Percentiles rank a stretch among this genome's conserved stretches.
Evolutionary conservation across 2,329 filamentous ascomycete genomes (phyloP).

Genomic region (Penicillium sp.): DNA sequence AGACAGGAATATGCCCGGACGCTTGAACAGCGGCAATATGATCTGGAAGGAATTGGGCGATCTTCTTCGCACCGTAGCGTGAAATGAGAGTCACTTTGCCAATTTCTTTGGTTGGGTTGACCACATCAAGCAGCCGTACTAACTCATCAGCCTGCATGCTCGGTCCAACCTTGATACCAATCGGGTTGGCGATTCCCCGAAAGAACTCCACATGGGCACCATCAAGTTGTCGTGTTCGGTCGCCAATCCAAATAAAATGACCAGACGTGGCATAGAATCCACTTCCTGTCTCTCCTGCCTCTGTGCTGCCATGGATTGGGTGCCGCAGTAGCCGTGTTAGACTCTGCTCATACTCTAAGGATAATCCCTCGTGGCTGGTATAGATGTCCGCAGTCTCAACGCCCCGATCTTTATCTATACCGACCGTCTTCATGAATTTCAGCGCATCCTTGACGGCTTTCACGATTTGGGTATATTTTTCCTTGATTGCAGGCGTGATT

Average conservation of each 20-base stretch:
- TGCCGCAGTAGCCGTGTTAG: constrained; percentile 74
- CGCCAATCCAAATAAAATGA: constrained; percentile 98
- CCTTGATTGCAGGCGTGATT: constrained; percentile 77
- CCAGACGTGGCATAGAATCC: constrained; percentile 93
- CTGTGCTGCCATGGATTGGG: constrained; percentile 44
- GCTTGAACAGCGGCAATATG: constrained; percentile 89
- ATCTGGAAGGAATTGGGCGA: constrained; percentile 73
- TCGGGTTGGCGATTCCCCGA: constrained; percentile 91
- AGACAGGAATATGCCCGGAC: constrained; percentile 78
- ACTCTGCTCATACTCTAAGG: constrained; percentile 91
- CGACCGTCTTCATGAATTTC: constrained; percentile 92
- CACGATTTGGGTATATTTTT: constrained; percentile 85
- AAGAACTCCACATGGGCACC: constrained; percentile 97
- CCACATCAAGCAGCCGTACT: constrained; percentile 75
- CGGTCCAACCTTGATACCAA: constrained; percentile 95
- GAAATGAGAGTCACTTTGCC: constrained; percentile 97
- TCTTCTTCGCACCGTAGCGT: constrained; percentile 81
- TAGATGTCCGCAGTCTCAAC: constrained; percentile 92
- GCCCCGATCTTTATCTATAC: constrained; percentile 81
- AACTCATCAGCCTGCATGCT: constrained; percentile 78
- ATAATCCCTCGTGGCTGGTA: constrained; percentile 91
- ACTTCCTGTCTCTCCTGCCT: not conserved
- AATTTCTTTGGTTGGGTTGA: constrained; percentile 80
- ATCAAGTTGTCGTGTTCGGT: constrained; percentile 90
- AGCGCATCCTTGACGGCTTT: constrained; percentile 86